Evolutionary conservation across 164 flowering plant species (phyloP).

Genomic region (Vitis rupestris): DNA sequence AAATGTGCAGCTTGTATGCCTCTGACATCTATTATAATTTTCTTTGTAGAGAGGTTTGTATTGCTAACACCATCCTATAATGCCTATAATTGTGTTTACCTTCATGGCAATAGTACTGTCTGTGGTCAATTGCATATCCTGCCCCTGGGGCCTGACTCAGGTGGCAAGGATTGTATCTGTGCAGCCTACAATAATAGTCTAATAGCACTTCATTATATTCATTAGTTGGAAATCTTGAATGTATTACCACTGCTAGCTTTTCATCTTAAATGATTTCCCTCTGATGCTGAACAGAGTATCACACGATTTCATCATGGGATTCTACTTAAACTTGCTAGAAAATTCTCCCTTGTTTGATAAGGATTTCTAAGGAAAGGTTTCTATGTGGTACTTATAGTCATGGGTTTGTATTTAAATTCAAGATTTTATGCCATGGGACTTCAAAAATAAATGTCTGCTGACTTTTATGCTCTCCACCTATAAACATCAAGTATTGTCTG

Average conservation of each 20-base stretch:
- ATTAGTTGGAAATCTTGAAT: background rate
- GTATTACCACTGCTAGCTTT: background rate
- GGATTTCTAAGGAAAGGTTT: background rate
- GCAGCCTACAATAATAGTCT: background rate
- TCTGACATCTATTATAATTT: slow-evolving; percentile 35
- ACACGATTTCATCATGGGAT: background rate
- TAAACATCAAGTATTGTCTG: background rate
- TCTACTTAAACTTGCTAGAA: background rate
- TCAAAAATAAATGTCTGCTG: background rate
- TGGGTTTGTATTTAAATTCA: background rate
- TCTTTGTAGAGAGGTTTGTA: slow-evolving; percentile 45
- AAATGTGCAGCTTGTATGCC: slow-evolving; percentile 46
- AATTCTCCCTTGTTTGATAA: background rate
- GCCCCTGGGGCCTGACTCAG: background rate
- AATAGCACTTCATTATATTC: background rate
- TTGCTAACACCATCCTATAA: background rate
- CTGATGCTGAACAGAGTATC: background rate
- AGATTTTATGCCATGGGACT: background rate
- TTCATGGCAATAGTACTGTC: background rate
- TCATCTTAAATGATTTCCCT: background rate
- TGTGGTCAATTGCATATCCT: background rate
- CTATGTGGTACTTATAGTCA: background rate
- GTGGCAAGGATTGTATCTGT: no score
- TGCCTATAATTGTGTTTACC: background rate
- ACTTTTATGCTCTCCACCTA: background rate